Evolutionary conservation across 2,329 filamentous ascomycete species (phyloP), one percentile per base, ranked within the genome.

Genomic region (Chrysoporthe puriensis): DNA sequence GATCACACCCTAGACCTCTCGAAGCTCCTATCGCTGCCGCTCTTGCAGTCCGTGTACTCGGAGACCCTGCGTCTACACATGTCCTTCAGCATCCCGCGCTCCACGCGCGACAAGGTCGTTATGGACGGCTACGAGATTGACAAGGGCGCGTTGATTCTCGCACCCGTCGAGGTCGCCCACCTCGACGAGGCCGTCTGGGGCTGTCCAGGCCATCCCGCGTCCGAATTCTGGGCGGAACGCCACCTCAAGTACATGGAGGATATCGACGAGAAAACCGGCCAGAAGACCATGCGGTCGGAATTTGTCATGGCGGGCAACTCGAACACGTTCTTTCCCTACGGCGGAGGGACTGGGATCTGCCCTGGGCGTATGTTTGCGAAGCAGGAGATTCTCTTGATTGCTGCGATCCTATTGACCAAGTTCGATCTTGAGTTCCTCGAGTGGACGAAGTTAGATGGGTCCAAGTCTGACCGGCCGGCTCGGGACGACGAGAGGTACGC

Each of bases 351-450:
- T 0, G 71, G 71, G 1, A 74, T 78, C 8, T 82, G 80, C 52
- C 77, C 80, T 1, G 80, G 79, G 1, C 73, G 79, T 0, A 72
- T 76, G 52, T 78, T 81, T 68, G 79, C 79, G 0, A 82, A 81
- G 70, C 74, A 75, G 54, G 77, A 81, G 71, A 77, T 82, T 21
- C 66, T 81, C 3, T 63, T 75, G 14, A 72, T 74, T 2, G 46
- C 79, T 3, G 78, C 77, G 2, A 67, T 77, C 13, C 58, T 79
- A 6, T 43, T 79, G 1, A 62, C 69, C 4, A 68, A 59, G 8
- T 78, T 78, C 48, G 76, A 79, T 18, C 67, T 78, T 14, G 74
- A 78, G 60, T 73, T 78, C 59, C 63, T 70, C 7, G 59, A 50
- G 43, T 67, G 65, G 65, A 50, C 42, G 2, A 48, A 58, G 13